These are phyloP conservation scores for Dalechampia spathulata DNA, from an alignment of 441 rosid species.

Conservation along the genomic window DNA sequence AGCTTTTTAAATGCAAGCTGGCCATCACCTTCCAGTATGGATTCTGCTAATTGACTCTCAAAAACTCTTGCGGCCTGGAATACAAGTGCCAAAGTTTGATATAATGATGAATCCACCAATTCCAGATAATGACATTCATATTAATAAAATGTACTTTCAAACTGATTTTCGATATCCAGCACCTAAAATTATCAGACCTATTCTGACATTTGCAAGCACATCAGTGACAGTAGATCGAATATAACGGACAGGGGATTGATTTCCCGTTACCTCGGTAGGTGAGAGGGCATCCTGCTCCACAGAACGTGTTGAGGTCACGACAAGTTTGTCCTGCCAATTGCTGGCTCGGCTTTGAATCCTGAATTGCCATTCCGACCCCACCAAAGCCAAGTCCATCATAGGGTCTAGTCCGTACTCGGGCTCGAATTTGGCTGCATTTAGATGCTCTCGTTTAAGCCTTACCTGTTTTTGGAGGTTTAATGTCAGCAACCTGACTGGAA, in stretches of 20 bases:
- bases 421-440: slow-evolving; percentile 89
- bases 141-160: neutral
- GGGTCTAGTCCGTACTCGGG: slow-evolving; percentile 93
- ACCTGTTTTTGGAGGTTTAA: slow-evolving; percentile 45
- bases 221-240: neutral
- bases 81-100: neutral
- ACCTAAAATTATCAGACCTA: neutral
- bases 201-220: slow-evolving; percentile 3
- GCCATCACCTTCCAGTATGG: slow-evolving; percentile 90
- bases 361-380: slow-evolving; percentile 97
- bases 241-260: neutral
- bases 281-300: slow-evolving; percentile 95
- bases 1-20: slow-evolving; percentile 96
- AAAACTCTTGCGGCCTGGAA: slow-evolving; percentile 91
- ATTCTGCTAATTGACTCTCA: slow-evolving; percentile 93
- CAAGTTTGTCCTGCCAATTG: slow-evolving; percentile 95
- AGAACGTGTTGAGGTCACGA: slow-evolving; percentile 89
- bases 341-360: slow-evolving; percentile 97
- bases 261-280: slow-evolving; percentile 66
- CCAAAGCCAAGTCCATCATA: slow-evolving; percentile 88
- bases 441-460: slow-evolving; percentile 90
- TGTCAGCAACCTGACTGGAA: slow-evolving; percentile 9
- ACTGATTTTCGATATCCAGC: neutral
- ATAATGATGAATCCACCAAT: slow-evolving; percentile 1
- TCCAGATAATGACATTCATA: neutral